A percentile compares a stretch with the other conserved stretches of the same genome.
Evolutionary conservation across 208 protist genomes (phyloP).

Genomic region (Wallacemonas collosoma): DNA sequence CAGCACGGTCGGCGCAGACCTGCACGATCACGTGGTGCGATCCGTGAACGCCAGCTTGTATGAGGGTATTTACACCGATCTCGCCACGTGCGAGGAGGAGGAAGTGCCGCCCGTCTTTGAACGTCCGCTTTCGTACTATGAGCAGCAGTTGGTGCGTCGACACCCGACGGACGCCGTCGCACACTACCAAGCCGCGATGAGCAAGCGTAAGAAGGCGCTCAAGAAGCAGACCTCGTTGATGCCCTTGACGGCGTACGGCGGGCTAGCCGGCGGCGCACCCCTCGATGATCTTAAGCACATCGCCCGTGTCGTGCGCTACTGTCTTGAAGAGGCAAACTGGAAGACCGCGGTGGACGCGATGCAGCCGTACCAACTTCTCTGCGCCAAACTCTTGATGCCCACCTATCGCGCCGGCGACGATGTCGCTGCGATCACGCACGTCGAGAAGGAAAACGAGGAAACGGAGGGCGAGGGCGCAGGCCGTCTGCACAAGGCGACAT

Average conservation of each 20-base stretch:
- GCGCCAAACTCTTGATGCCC: slow-evolving; percentile 6
- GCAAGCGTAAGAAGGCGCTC: background rate
- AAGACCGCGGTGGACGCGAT: slow-evolving; percentile 8
- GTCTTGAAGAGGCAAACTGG: slow-evolving; percentile 21
- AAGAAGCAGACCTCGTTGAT: slow-evolving; percentile 10
- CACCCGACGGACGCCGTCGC: background rate
- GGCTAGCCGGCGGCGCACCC: background rate
- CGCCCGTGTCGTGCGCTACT: slow-evolving; percentile 21
- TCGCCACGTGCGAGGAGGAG: slow-evolving; percentile 10
- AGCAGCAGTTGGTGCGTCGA: slow-evolving; percentile 11
- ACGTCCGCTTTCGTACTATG: slow-evolving; percentile 14
- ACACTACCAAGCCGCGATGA: slow-evolving; percentile 13
- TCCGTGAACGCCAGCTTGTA: slow-evolving; percentile 6
- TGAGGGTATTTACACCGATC: background rate
- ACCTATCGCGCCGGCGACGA: slow-evolving; percentile 3
- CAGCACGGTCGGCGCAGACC: background rate
- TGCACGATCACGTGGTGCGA: slow-evolving; percentile 1
- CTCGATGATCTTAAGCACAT: slow-evolving; percentile 13
- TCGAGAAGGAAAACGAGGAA: background rate
- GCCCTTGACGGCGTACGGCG: slow-evolving; percentile 16
- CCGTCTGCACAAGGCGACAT: too few relatives aligned
- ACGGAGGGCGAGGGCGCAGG: background rate
- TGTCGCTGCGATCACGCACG: background rate
- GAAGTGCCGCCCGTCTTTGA: slow-evolving; percentile 15
- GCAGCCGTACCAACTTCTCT: slow-evolving; percentile 1